Evolutionary conservation across 768 basidiomycete genomes (phyloP), one percentile per base, ranked within the genome.

Genomic region (Scleroderma citrinum): DNA sequence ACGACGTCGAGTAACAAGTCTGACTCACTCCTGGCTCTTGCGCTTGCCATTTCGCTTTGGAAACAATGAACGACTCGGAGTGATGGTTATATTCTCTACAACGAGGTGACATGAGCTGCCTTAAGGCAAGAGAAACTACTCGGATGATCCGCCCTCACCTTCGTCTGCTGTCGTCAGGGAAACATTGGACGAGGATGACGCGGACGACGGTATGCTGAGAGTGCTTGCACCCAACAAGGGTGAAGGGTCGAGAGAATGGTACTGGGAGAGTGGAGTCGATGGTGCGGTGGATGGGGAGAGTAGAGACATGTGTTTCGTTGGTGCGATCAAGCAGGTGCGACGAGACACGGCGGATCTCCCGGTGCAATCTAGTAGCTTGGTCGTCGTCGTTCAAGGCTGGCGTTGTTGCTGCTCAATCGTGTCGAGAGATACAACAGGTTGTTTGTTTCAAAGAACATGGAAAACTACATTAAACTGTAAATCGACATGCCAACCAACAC

Each of bases 71-170:
- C 70, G 76, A 56, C 71, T 78, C 46, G 72, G 67, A 38, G 82
- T 90, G 58, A 89, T 80, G 16, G 87, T 90, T 56, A 74, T 65
- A 65, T 89, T 85, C 67, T 89, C 87, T 89, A 65, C 47, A 37
- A 58, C 40, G 57, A 43, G 50, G 60, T 68, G 59, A 62, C 64
- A 65, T 66, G 57, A 68, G 57, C 55, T 61, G 30, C 59, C 63
- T 46, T 65, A 61, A 63, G 45, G 53, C 53, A 57, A 46, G 43
- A 46, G 49, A 35, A 29, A 17, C 23, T 56, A 54, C 62, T 58
- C 55, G 55, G 57, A 49, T 47, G 49, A 44, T 44, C 44, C 50
- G 57, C 74, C n/a, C n/a, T 53, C 58, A 83, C 86, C 87, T 72
- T 86, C 82, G 62, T 87, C 84, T 48, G 71, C 78, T 50, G 64